Evolutionary conservation across 1,139 yeast species (phyloP).

Genomic region (Sugiyamaella pinicola): DNA sequence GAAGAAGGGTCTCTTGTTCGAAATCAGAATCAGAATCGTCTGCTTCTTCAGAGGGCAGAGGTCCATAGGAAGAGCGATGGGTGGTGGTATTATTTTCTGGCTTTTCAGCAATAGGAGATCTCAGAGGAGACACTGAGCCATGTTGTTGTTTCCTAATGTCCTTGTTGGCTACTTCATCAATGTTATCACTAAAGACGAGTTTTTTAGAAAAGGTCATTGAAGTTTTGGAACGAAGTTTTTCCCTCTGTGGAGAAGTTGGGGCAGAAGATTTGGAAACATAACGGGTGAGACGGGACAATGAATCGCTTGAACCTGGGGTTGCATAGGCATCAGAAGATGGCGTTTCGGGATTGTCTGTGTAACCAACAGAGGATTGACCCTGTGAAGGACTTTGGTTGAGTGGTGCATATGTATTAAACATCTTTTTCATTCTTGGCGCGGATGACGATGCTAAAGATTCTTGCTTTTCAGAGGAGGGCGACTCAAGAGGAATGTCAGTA

Average conservation of each 20-base stretch:
- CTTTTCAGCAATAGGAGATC: conserved; percentile 10
- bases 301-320: background rate
- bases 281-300: background rate
- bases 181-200: conserved; percentile 27
- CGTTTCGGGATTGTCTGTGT: background rate
- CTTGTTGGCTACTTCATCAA: conserved; percentile 17
- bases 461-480: conserved; percentile 3
- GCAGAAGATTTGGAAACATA: background rate
- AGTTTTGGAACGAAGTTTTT: conserved; percentile 21
- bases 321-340: conserved; percentile 2
- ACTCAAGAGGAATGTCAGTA: conserved; percentile 10
- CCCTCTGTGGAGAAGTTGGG: background rate
- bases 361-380: background rate
- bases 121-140: conserved; percentile 1
- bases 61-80: conserved; percentile 2
- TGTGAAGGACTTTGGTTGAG: conserved; percentile 4
- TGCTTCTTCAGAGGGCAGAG: conserved; percentile 12
- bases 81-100: background rate
- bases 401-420: conserved; percentile 6
- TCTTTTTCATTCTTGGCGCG: conserved; percentile 10
- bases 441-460: background rate
- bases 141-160: background rate
- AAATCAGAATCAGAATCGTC: conserved; percentile 24
- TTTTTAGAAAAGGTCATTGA: conserved; percentile 33
- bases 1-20: conserved; percentile 34